Evolutionary conservation across 2,329 filamentous ascomycete species (phyloP).

Genomic region (Neofusicoccum laricinum): DNA sequence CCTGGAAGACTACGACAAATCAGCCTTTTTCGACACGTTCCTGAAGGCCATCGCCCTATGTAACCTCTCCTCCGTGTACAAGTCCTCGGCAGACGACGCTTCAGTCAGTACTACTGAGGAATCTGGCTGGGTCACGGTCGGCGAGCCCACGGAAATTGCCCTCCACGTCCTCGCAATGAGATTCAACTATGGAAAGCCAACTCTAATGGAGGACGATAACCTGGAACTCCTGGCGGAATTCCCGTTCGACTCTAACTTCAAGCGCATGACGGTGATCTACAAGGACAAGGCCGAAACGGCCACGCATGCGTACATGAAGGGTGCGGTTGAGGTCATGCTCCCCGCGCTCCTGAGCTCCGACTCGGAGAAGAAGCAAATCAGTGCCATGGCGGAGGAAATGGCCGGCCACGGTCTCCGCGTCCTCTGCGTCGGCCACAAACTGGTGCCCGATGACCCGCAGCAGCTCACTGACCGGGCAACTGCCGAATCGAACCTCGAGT

Average conservation of each 20-base stretch:
- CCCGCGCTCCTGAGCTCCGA: constrained; percentile 31
- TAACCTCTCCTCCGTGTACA: constrained; percentile 36
- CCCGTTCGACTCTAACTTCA: constrained; percentile 39
- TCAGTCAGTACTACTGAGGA: constrained; percentile 1
- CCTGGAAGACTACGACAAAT: constrained; percentile 24
- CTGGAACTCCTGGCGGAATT: constrained; percentile 36
- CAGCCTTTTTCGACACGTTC: constrained; percentile 28
- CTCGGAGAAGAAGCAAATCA: constrained; percentile 27
- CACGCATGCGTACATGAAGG: constrained; percentile 38
- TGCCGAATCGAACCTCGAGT: constrained; percentile 66
- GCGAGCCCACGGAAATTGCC: constrained; percentile 33
- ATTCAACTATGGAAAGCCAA: constrained; percentile 34
- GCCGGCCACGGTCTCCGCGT: constrained; percentile 38
- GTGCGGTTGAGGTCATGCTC: constrained; percentile 38
- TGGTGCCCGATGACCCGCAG: background rate
- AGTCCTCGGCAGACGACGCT: constrained; percentile 4
- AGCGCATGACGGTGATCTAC: constrained; percentile 41
- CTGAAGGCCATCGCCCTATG: constrained; percentile 38
- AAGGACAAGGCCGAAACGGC: constrained; percentile 27
- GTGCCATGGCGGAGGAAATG: constrained; percentile 33
- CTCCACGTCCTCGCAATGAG: constrained; percentile 39
- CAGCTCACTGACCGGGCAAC: constrained; percentile 46
- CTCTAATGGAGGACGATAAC: constrained; percentile 26
- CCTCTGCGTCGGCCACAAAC: constrained; percentile 37
- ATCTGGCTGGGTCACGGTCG: constrained; percentile 1